phyloP scores from a whole-genome alignment of 176 grass and related monocot genomes.

The Saccharum officinarum region DNA sequence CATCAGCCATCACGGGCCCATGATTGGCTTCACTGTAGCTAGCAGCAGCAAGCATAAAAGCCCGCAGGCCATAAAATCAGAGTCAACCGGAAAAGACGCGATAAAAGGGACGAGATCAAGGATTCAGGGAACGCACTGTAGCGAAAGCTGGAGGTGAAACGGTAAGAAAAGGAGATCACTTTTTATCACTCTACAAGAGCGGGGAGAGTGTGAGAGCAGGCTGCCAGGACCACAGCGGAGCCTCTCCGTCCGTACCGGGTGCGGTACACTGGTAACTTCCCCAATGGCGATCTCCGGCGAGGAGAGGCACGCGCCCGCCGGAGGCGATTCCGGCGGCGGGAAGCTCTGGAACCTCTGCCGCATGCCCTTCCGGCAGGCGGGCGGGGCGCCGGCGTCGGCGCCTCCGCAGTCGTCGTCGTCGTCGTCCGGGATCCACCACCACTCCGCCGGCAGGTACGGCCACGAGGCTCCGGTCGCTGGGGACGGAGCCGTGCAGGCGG shows the following conservation, averaged over 20 bases:
- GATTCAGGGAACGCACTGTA: constrained; percentile 31
- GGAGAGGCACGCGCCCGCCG: constrained; percentile 43
- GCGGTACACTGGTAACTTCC: constrained; percentile 35
- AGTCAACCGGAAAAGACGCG: constrained; percentile 45
- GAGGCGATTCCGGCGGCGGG: constrained; percentile 45
- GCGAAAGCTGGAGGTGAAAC: constrained; percentile 31
- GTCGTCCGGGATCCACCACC: constrained; percentile 61
- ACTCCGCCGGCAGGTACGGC: constrained; percentile 55
- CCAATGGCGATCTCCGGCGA: constrained; percentile 78
- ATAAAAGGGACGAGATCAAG: constrained; percentile 34
- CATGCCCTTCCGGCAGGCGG: constrained; percentile 80
- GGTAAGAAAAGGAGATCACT: constrained; percentile 21
- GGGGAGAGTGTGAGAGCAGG: neutral
- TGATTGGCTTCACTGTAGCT: constrained; percentile 40
- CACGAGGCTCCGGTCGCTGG: constrained; percentile 36
- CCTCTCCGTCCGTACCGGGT: neutral
- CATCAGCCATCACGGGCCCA: neutral
- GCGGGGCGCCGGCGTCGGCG: constrained; percentile 34
- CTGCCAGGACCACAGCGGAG: neutral
- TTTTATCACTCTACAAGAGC: neutral
- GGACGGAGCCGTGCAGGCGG: constrained; percentile 22
- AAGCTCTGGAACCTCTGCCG: constrained; percentile 94
- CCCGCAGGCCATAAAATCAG: constrained; percentile 24
- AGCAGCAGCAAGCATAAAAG: constrained; percentile 25
- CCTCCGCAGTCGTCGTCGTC: constrained; percentile 42